These are phyloP conservation scores for Jackrogersella minutella DNA, from an alignment of 495 filamentous ascomycete genomes.

Conservation along the genomic window DNA sequence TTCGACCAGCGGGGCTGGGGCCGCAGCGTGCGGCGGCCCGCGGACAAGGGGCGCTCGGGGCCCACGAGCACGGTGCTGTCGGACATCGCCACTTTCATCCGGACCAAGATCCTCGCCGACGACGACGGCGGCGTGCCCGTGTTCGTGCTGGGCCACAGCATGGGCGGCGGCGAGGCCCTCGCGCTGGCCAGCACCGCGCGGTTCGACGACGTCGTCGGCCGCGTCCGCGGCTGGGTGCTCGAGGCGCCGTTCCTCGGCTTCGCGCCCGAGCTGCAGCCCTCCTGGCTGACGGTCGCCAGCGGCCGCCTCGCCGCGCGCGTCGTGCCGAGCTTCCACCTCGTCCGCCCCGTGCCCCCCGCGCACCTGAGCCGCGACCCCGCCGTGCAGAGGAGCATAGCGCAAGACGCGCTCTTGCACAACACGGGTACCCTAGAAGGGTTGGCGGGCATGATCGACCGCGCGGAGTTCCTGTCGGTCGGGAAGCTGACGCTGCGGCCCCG, in stretches of 20 bases:
- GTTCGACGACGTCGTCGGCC: conserved; percentile 54
- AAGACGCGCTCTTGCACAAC: conserved; percentile 75
- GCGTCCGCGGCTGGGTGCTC: conserved; percentile 70
- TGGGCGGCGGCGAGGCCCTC: conserved; percentile 78
- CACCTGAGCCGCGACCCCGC: conserved; percentile 69
- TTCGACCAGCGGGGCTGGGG: conserved; percentile 84
- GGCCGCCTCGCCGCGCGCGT: conserved; percentile 71
- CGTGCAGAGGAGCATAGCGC: conserved; percentile 61
- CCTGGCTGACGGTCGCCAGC: conserved; percentile 59
- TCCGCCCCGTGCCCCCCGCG: conserved; percentile 63
- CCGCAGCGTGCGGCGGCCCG: conserved; percentile 53
- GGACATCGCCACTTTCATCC: conserved; percentile 78
- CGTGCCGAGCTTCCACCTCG: conserved; percentile 67
- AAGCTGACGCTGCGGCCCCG: conserved; percentile 45
- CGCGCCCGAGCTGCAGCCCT: conserved; percentile 66
- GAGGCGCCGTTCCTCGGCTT: conserved; percentile 77
- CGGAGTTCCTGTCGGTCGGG: conserved; percentile 57
- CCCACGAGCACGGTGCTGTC: conserved; percentile 73
- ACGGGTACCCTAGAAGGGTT: conserved; percentile 81
- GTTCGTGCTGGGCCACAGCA: conserved; percentile 89
- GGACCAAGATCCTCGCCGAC: conserved; percentile 47
- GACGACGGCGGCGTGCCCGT: conserved; percentile 59
- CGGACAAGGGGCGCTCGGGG: conserved; percentile 73
- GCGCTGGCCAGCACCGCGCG: conserved; percentile 52
- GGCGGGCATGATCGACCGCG: conserved; percentile 76